A percentile compares a stretch with the other conserved stretches of the same genome.
These are phyloP conservation scores for Prosopis cineraria DNA, from an alignment of 306 rosid species.

Conservation along the genomic window DNA sequence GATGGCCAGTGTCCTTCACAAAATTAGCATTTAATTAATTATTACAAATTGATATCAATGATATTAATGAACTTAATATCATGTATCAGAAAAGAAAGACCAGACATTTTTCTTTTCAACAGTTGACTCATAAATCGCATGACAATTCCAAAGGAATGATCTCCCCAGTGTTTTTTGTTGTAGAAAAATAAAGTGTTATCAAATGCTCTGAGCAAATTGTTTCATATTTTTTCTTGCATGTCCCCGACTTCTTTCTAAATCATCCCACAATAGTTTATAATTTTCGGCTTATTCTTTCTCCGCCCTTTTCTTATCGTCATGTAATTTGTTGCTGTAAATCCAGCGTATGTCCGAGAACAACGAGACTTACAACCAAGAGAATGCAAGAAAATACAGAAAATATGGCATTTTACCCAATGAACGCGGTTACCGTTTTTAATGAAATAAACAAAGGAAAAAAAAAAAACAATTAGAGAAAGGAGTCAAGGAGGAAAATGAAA, in stretches of 20 bases:
- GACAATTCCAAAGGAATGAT: neutral
- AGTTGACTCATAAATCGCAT: neutral
- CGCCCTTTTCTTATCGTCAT: neutral
- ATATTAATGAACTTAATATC: neutral
- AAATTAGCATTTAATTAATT: neutral
- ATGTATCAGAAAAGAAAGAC: neutral
- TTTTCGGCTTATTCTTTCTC: neutral
- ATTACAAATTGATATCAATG: neutral
- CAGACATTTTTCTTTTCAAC: neutral
- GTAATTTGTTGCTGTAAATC: neutral
- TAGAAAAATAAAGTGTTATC: neutral
- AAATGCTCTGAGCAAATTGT: neutral
- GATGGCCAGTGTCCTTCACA: neutral
- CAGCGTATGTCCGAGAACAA: neutral
- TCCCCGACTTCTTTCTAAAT: slow-evolving; percentile 24
- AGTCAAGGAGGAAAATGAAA: neutral
- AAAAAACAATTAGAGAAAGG: neutral
- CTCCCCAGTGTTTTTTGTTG: neutral
- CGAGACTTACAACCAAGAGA: neutral
- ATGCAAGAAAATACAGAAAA: neutral
- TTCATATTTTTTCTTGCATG: neutral
- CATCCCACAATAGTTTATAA: neutral
- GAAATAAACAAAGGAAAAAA: neutral
- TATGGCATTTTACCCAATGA: neutral
- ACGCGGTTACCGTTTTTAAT: neutral